Evolutionary conservation across 2,329 filamentous ascomycete genomes (phyloP).

Genomic region (Hawksworthiomyces lignivorus): DNA sequence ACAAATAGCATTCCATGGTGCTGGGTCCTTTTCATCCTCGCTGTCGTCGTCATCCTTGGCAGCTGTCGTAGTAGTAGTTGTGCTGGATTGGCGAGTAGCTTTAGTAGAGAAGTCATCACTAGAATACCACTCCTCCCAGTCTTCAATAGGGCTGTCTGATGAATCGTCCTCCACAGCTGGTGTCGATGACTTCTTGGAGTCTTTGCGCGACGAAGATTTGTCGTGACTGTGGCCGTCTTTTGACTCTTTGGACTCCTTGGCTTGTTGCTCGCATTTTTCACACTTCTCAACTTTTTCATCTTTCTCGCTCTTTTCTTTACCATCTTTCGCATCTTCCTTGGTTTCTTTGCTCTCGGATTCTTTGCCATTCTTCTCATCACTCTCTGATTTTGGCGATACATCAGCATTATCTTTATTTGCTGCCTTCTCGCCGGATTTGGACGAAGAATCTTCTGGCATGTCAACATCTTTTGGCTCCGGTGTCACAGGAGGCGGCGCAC

Average conservation of each 20-base stretch:
- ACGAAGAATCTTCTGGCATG: too few species aligned
- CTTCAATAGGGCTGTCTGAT: conserved; percentile 51
- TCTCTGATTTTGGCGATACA: too few species aligned
- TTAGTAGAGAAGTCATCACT: conserved; percentile 50
- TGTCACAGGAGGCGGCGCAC: conserved; percentile 6
- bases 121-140: conserved; percentile 53
- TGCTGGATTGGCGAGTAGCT: conserved; percentile 1
- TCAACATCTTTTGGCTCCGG: background rate
- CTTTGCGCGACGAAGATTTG: background rate
- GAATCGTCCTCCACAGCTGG: conserved; percentile 38
- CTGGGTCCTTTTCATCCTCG: conserved; percentile 47
- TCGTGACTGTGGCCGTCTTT: background rate
- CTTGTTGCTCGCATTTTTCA: background rate
- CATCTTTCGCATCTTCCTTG: too few species aligned
- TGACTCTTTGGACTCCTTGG: background rate
- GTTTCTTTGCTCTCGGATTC: too few species aligned
- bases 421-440: background rate
- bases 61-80: conserved; percentile 28
- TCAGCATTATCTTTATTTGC: too few species aligned
- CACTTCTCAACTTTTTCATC: background rate
- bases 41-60: conserved; percentile 38
- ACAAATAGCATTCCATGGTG: conserved; percentile 56
- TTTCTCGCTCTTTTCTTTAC: background rate
- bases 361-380: too few species aligned
- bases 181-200: conserved; percentile 5